A percentile compares a stretch with the other conserved stretches of the same genome.
phyloP scores from a whole-genome alignment of 371 early-diverging fungal species.

The Thermomucor indicae-seudaticae region DNA sequence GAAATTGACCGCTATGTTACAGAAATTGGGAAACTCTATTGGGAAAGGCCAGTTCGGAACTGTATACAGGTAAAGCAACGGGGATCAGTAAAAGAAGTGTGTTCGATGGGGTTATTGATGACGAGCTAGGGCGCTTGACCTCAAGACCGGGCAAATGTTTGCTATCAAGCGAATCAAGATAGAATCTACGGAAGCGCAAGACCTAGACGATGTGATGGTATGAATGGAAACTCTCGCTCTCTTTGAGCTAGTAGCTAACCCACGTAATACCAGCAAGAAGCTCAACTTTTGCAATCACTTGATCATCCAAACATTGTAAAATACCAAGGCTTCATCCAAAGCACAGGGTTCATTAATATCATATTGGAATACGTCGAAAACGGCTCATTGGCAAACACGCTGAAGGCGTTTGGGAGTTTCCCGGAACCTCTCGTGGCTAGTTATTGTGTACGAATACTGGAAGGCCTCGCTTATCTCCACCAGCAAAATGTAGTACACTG shows the following conservation, averaged over 20 bases:
- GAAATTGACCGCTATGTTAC: background rate
- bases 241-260: background rate
- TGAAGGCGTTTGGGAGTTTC: constrained; percentile 84
- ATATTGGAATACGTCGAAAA: constrained; percentile 92
- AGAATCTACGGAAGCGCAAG: constrained; percentile 35
- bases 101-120: too few species aligned
- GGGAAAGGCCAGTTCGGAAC: constrained; percentile 89
- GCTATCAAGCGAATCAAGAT: constrained; percentile 81
- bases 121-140: constrained; percentile 71
- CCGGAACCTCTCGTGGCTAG: constrained; percentile 85
- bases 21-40: constrained; percentile 79
- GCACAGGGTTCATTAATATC: constrained; percentile 67
- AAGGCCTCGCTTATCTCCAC: constrained; percentile 88
- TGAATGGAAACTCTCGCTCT: background rate
- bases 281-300: constrained; percentile 61
- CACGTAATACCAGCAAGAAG: constrained; percentile 55
- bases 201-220: constrained; percentile 48
- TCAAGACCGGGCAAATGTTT: constrained; percentile 78
- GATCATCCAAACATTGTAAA: constrained; percentile 83
- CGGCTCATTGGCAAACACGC: constrained; percentile 82
- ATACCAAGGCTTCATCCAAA: constrained; percentile 77
- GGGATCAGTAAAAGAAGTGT: too few species aligned
- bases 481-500: constrained; percentile 84
- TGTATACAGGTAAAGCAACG: constrained; percentile 67
- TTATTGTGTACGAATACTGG: constrained; percentile 82